Conservation (phyloP, 2,329 filamentous ascomycete genomes). For the Magnaporthiopsis rhizophila region DNA sequence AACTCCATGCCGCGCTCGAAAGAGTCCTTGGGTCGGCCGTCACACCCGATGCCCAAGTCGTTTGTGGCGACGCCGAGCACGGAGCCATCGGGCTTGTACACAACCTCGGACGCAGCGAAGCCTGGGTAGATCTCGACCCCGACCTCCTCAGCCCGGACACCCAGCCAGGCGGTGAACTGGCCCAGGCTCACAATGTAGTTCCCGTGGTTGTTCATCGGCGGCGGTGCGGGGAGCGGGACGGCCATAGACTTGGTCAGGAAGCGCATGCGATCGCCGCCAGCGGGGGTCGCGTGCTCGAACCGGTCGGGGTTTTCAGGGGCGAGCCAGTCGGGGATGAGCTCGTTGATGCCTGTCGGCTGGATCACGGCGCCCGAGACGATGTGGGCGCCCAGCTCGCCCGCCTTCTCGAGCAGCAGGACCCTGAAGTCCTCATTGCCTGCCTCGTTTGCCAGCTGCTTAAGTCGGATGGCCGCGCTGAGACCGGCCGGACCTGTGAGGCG, state of each 20-base stretch:
- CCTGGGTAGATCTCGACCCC: slow-evolving; percentile 95
- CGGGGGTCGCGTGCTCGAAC: slow-evolving; percentile 82
- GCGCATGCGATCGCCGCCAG: slow-evolving; percentile 79
- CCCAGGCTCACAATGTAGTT: slow-evolving; percentile 97
- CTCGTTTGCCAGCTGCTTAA: slow-evolving; percentile 93
- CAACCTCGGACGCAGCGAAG: slow-evolving; percentile 86
- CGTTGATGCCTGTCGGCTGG: slow-evolving; percentile 78
- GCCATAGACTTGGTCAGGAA: slow-evolving; percentile 78
- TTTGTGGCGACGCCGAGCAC: slow-evolving; percentile 95
- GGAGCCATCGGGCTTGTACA: slow-evolving; percentile 79
- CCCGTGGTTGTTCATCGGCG: slow-evolving; percentile 96
- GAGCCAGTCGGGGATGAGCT: slow-evolving; percentile 91
- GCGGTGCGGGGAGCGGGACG: slow-evolving; percentile 77
- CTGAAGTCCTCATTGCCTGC: slow-evolving; percentile 94
- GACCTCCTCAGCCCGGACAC: slow-evolving; percentile 89
- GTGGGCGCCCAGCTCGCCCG: slow-evolving; percentile 88
- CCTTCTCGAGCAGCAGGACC: slow-evolving; percentile 88
- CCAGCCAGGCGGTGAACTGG: slow-evolving; percentile 92
- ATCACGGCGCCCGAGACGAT: slow-evolving; percentile 95
- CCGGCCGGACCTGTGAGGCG: slow-evolving; percentile 65
- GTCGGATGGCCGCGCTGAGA: slow-evolving; percentile 81
- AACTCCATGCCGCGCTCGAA: slow-evolving; percentile 99
- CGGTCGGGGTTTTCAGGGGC: slow-evolving; percentile 78
- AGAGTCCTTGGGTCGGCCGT: slow-evolving; percentile 77
- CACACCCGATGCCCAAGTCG: slow-evolving; percentile 75